Evolutionary conservation across 2,329 filamentous ascomycete genomes (phyloP).

Genomic region (Tolypocladium cylindrosporum): DNA sequence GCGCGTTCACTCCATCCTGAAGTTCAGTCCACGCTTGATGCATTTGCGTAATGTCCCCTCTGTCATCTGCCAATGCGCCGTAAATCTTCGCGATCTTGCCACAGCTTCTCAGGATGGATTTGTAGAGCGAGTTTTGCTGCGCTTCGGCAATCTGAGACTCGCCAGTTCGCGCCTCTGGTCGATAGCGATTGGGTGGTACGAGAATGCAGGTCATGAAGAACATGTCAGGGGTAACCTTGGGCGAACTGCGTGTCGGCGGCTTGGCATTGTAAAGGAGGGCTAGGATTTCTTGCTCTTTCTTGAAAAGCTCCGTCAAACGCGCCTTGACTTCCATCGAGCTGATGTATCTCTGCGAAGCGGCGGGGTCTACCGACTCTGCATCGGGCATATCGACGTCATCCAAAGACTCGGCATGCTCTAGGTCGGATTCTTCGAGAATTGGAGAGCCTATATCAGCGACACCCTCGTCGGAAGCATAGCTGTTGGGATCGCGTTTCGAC

Average conservation of each 20-base stretch:
- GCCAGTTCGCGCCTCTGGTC: slow-evolving; percentile 76
- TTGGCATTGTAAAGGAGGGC: slow-evolving; percentile 77
- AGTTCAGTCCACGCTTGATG: slow-evolving; percentile 74
- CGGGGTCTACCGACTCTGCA: slow-evolving; percentile 14
- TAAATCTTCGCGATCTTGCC: slow-evolving; percentile 65
- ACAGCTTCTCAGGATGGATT: slow-evolving; percentile 68
- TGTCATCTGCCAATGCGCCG: slow-evolving; percentile 33
- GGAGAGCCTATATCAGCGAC: slow-evolving; percentile 55
- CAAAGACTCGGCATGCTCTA: slow-evolving; percentile 34
- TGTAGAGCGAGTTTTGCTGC: slow-evolving; percentile 81
- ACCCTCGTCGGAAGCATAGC: slow-evolving; percentile 53
- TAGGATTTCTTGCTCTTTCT: slow-evolving; percentile 77
- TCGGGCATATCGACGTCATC: slow-evolving; percentile 24
- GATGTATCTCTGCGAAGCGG: slow-evolving; percentile 58
- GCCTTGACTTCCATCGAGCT: slow-evolving; percentile 76
- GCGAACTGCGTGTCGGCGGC: slow-evolving; percentile 45
- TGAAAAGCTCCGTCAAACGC: slow-evolving; percentile 68
- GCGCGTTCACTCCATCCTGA: slow-evolving; percentile 83
- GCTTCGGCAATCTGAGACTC: slow-evolving; percentile 76
- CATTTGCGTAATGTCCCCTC: slow-evolving; percentile 54
- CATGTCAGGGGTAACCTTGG: slow-evolving; percentile 67
- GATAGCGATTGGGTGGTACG: slow-evolving; percentile 85
- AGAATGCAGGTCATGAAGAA: slow-evolving; percentile 85
- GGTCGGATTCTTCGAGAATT: slow-evolving; percentile 30
- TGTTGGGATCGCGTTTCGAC: slow-evolving; percentile 29